Conservation (phyloP, 2,329 filamentous ascomycete genomes). For the Fusarium coicis region DNA sequence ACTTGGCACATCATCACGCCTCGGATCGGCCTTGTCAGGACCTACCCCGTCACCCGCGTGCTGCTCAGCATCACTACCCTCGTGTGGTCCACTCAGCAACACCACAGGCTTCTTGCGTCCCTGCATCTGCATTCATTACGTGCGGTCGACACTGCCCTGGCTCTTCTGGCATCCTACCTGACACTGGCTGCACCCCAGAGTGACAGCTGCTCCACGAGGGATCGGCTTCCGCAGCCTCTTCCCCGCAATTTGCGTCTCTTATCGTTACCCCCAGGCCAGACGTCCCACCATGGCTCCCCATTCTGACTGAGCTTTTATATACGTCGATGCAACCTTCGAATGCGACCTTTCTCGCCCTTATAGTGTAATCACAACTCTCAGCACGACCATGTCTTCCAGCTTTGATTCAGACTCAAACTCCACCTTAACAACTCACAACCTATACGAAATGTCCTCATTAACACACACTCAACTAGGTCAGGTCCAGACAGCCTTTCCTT, state of each 20-base stretch:
- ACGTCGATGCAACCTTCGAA: slow-evolving; percentile 51
- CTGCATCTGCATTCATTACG: slow-evolving; percentile 45
- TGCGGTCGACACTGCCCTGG: slow-evolving; percentile 33
- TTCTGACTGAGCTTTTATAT: slow-evolving; percentile 50
- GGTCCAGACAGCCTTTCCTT: slow-evolving; percentile 59
- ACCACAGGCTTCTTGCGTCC: slow-evolving; percentile 37
- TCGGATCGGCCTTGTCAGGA: slow-evolving; percentile 43
- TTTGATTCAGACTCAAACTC: slow-evolving; percentile 40
- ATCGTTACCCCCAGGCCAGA: slow-evolving; percentile 42
- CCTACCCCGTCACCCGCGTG: slow-evolving; percentile 33
- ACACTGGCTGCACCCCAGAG: slow-evolving; percentile 42
- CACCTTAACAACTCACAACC: slow-evolving; percentile 37
- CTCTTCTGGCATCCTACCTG: slow-evolving; percentile 25
- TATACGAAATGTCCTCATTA: slow-evolving; percentile 57
- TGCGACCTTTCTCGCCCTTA: slow-evolving; percentile 39
- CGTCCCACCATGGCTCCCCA: slow-evolving; percentile 51
- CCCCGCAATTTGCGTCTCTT: slow-evolving; percentile 41
- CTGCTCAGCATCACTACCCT: slow-evolving; percentile 26
- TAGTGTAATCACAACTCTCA: slow-evolving; percentile 39
- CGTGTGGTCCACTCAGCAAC: slow-evolving; percentile 37
- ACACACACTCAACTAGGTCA: slow-evolving; percentile 55
- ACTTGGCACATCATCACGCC: slow-evolving; percentile 44
- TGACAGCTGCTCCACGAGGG: slow-evolving; percentile 40
- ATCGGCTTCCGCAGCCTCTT: slow-evolving; percentile 42
- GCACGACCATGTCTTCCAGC: slow-evolving; percentile 41